Base-by-base conservation (phyloP, 805 yeast genomes). In the Metschnikowia baotianmanensis region DNA sequence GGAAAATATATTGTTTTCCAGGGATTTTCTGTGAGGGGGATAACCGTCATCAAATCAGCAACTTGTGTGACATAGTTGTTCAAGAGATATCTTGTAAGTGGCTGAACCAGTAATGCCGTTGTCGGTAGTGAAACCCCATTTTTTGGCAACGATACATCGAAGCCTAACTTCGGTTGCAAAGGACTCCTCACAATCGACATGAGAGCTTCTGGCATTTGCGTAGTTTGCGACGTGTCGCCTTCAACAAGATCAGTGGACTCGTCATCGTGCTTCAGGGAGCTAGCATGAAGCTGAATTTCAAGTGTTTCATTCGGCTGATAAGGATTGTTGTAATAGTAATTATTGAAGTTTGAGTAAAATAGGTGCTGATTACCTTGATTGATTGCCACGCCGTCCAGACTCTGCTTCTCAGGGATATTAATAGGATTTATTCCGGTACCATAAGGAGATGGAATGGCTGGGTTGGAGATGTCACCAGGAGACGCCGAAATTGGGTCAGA, bases 1-100 rank as follows among this genome's bases (percentile, higher is more conserved):
- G 96, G 95, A 45, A 87, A 80, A 60, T 86, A 87, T n/a, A 86
- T 78, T 2, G 83, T 80, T 52, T 83, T 83, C 96, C 96, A 88
- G 0, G 96, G 95, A 56, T 86, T 88, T 46, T 82, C 84, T 0
- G 85, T 78, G 36, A 80, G 69, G 1, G 81, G 78, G 17, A 82
- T 76, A 3, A 82, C 88, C 0, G 87, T 78, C 88, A 83, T 82
- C 39, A 79, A 62, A 57, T 86, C 93, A 0, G 91, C 91, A 1
- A 88, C 93, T 48, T 81, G 78, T 13, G 82, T 77, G 13, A 78
- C 72, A 58, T 86, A 88, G 55, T 88, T 80, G 46, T 81, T 80
- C 34, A 88, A 64, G 29, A 88, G 63, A 55, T 81, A 85, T 32
- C 93, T 62, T 0, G 95, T 78, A 51, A 86, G 67, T 1, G 95